Base-by-base conservation (phyloP, 139 green algal genomes). In the Chlamydomonas sphaeroides region DNA sequence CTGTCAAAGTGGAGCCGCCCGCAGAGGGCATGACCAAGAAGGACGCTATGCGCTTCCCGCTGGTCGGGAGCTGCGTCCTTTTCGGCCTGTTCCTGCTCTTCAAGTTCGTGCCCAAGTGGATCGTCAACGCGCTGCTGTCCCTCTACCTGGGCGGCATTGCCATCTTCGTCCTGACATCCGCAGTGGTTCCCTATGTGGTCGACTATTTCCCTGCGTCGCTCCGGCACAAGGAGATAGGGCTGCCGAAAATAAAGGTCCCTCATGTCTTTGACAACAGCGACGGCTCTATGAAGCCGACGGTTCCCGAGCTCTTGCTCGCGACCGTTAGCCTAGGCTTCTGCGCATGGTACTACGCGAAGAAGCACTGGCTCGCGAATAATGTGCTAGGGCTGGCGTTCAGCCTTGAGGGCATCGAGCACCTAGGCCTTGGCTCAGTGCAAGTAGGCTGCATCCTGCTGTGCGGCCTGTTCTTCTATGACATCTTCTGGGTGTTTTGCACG, bases 401-500 rank as follows among this genome's bases (percentile, higher is more conserved):
- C 51, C 82, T 99, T 18, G 92, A 98, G 75, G 97, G 97, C 35
- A 98, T 99, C 21, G 97, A 99, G 89, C 94, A 97, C 83, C 89
- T 99, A 17, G 96, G 90, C 11, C 88, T 99, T 8, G 97, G 96
- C 0, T 94, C 87, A 0, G 85, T 93, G 32, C 90, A 96, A 8
- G 82, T 88, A 6, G 96, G 96, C 5, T 81, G 84, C 59, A 99
- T 99, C 83, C 90, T 99, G 30, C 89, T 99, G 17, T 87, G 83
- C 17, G 96, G 96, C 0, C 87, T 98, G 15, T 98, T 98, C 83
- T 93, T 98, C 48, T 99, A 98, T 72, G 97, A 99, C 92, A 97
- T 99, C 79, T 99, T 99, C 87, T 99, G 97, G 97, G 97, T 99
- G 32, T 99, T 99, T 90, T 99, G 87, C 88, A 99, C 97, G 0